Percentiles rank a stretch among this genome's conserved stretches.
Conservation (phyloP, 345 rosid species). For the Angophora floribunda region DNA sequence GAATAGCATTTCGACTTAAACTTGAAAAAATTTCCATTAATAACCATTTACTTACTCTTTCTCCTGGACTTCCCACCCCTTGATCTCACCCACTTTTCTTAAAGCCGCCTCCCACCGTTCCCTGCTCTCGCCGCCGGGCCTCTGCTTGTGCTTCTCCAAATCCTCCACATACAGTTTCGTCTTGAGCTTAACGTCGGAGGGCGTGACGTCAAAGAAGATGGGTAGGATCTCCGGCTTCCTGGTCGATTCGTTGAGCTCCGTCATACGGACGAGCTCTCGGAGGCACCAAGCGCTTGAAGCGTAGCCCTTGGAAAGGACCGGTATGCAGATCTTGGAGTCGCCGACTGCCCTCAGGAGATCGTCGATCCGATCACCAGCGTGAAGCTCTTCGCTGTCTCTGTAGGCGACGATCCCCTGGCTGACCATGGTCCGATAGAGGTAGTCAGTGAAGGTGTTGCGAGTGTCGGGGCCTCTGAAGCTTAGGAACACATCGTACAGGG, state of each 20-base stretch:
- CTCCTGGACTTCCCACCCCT: not conserved
- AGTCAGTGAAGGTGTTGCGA: not conserved
- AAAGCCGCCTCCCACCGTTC: not conserved
- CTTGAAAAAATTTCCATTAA: no score
- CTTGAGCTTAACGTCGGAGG: not conserved
- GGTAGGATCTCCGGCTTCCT: not conserved
- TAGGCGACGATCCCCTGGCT: not conserved
- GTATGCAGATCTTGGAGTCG: not conserved
- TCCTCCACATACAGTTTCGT: not conserved
- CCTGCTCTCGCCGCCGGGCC: not conserved
- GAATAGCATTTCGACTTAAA: no score
- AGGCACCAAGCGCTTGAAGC: not conserved
- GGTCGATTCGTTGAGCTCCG: not conserved
- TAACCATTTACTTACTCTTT: not conserved
- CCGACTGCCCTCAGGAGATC: not conserved
- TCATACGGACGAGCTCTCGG: not conserved
- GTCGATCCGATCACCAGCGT: not conserved
- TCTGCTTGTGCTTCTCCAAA: not conserved
- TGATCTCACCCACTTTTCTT: not conserved
- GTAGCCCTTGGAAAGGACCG: not conserved
- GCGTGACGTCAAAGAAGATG: not conserved
- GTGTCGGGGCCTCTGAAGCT: not conserved
- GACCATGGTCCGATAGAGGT: not conserved
- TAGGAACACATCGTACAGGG: not conserved
- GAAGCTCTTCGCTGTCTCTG: not conserved